Evolutionary conservation across 805 yeast genomes (phyloP).

Genomic region (Teunomyces aglyptinius): DNA sequence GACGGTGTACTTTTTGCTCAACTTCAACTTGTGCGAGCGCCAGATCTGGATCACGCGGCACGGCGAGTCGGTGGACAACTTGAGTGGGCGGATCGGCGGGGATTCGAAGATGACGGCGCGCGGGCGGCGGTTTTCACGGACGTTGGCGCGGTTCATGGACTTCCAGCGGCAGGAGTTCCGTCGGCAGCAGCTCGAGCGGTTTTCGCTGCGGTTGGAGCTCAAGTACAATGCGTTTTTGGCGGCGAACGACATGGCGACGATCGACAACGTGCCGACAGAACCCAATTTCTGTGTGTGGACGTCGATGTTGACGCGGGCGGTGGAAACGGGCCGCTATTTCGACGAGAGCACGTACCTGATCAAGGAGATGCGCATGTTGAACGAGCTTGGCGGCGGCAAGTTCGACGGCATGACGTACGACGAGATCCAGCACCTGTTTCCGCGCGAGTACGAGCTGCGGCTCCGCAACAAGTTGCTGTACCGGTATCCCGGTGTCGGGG

Average conservation of each 20-base stretch:
- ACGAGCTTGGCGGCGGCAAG: slow-evolving; percentile 90
- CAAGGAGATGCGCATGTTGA: slow-evolving; percentile 89
- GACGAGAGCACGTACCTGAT: slow-evolving; percentile 71
- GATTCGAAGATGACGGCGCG: slow-evolving; percentile 78
- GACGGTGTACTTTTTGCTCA: slow-evolving; percentile 80
- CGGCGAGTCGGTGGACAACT: slow-evolving; percentile 88
- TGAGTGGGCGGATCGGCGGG: slow-evolving; percentile 87
- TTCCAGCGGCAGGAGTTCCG: slow-evolving; percentile 70
- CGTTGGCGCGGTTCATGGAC: slow-evolving; percentile 72
- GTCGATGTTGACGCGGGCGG: slow-evolving; percentile 75
- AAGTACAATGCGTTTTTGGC: slow-evolving; percentile 34
- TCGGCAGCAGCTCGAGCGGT: slow-evolving; percentile 54
- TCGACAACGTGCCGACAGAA: slow-evolving; percentile 47
- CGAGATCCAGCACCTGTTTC: slow-evolving; percentile 70
- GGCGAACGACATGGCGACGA: slow-evolving; percentile 20
- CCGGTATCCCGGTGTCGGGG: slow-evolving; percentile 96
- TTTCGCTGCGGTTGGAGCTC: slow-evolving; percentile 45
- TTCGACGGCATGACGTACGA: slow-evolving; percentile 92
- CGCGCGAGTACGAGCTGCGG: slow-evolving; percentile 77
- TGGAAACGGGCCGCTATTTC: slow-evolving; percentile 75
- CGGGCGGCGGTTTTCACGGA: slow-evolving; percentile 71
- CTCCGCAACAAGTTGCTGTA: slow-evolving; percentile 75
- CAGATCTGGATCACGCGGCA: slow-evolving; percentile 95
- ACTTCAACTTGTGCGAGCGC: slow-evolving; percentile 81
- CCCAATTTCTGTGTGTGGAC: slow-evolving; percentile 90